Evolutionary conservation across 2,329 filamentous ascomycete species (phyloP).

Genomic region (Chaetomiaceae sp.): DNA sequence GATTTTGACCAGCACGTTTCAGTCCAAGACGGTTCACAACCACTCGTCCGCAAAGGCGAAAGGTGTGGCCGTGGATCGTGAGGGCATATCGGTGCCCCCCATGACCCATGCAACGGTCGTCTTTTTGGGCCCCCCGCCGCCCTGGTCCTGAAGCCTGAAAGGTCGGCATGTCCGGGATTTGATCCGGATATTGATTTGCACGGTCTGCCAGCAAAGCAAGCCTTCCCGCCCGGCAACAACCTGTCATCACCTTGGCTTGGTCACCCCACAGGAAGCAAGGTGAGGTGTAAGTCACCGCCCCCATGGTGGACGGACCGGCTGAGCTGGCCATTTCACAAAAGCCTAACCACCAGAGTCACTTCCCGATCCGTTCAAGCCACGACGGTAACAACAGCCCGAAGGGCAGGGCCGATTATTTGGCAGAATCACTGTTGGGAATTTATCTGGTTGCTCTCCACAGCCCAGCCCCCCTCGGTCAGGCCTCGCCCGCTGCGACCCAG

Average conservation of each 20-base stretch:
- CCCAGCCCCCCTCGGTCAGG: slow-evolving; percentile 1
- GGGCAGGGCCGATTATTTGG: slow-evolving; percentile 2
- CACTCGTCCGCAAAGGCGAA: slow-evolving; percentile 5
- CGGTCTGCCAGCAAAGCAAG: slow-evolving; percentile 4
- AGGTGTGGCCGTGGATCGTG: background rate
- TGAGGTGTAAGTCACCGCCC: slow-evolving; percentile 27
- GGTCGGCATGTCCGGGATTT: slow-evolving; percentile 16
- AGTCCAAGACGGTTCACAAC: slow-evolving; percentile 9
- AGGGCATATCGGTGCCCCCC: background rate
- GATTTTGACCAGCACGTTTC: background rate
- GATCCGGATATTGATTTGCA: slow-evolving; percentile 17
- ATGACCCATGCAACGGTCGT: slow-evolving; percentile 3
- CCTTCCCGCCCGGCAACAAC: slow-evolving; percentile 7
- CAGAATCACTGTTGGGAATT: background rate
- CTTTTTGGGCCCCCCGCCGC: too few species aligned
- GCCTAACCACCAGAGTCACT: slow-evolving; percentile 13
- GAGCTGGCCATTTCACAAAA: slow-evolving; percentile 13
- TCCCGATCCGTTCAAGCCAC: slow-evolving; percentile 12
- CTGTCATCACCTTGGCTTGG: slow-evolving; percentile 16
- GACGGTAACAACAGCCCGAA: slow-evolving; percentile 10
- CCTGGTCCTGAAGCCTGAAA: slow-evolving; percentile 5
- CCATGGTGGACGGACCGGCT: slow-evolving; percentile 18
- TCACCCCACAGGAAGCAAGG: slow-evolving; percentile 24
- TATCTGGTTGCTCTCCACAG: too few species aligned
- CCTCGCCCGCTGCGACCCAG: slow-evolving; percentile 12